Conservation (phyloP, 2,329 filamentous ascomycete genomes). For the Magnaporthiopsis poae region DNA sequence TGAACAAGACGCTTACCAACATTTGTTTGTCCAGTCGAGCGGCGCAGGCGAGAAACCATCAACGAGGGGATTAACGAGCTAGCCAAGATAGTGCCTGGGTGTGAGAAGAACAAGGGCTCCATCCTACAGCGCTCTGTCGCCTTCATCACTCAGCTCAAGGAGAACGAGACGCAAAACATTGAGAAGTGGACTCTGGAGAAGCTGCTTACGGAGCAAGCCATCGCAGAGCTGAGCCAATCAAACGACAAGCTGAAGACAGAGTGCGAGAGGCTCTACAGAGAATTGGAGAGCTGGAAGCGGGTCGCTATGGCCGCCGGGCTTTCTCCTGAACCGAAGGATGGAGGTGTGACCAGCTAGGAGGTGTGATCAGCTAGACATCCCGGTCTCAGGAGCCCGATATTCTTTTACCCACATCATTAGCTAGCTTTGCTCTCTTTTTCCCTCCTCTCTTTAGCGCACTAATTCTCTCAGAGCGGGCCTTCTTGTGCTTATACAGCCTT, state of each 20-base stretch:
- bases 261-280: conserved; percentile 66
- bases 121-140: conserved; percentile 87
- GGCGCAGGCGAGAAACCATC: conserved; percentile 90
- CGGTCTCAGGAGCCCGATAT: too few species aligned
- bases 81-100: conserved; percentile 91
- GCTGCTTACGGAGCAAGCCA: conserved; percentile 77
- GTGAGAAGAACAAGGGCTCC: conserved; percentile 97
- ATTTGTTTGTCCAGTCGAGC: conserved; percentile 58
- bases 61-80: conserved; percentile 98
- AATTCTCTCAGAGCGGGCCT: too few species aligned
- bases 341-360: conserved; percentile 11
- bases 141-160: conserved; percentile 88
- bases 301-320: conserved; percentile 52
- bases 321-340: conserved; percentile 6
- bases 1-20: not conserved
- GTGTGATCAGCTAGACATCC: not conserved
- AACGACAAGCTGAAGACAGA: conserved; percentile 81
- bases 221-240: conserved; percentile 74
- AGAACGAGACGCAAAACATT: conserved; percentile 87
- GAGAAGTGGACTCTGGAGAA: conserved; percentile 92
- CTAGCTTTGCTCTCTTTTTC: not conserved
- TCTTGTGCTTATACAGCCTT: too few species aligned
- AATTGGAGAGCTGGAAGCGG: conserved; percentile 71
- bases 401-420: too few species aligned
- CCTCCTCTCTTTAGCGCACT: too few species aligned